Percentiles rank a stretch among this genome's conserved stretches.
These are phyloP conservation scores for Blastomyces percursus DNA, from an alignment of 2,329 filamentous ascomycete genomes.

Conservation along the genomic window DNA sequence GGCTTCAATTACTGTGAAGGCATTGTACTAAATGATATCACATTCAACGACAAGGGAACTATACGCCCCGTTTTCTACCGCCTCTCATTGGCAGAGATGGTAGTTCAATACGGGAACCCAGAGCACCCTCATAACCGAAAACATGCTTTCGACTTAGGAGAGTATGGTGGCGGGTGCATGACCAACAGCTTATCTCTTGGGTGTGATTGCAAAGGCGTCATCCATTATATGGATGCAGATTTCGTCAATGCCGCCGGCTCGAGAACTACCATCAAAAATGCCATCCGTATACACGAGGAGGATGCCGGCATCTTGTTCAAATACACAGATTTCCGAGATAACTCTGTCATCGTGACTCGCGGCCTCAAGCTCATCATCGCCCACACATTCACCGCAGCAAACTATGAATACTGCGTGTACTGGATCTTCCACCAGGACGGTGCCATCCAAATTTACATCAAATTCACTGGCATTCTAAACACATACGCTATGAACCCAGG, in stretches of 20 bases:
- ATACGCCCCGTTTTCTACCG: slow-evolving; percentile 76
- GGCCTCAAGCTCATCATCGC: slow-evolving; percentile 77
- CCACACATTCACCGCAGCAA: slow-evolving; percentile 88
- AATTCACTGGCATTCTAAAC: slow-evolving; percentile 85
- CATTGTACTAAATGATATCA: slow-evolving; percentile 80
- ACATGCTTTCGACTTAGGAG: slow-evolving; percentile 38
- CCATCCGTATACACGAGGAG: slow-evolving; percentile 91
- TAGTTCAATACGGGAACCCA: slow-evolving; percentile 58
- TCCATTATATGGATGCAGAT: slow-evolving; percentile 81
- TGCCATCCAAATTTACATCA: slow-evolving; percentile 82
- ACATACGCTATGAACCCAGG: slow-evolving; percentile 72
- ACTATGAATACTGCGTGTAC: slow-evolving; percentile 84
- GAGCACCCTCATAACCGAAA: slow-evolving; percentile 41
- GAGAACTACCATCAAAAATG: slow-evolving; percentile 78
- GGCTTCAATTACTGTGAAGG: slow-evolving; percentile 94
- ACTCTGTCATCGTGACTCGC: slow-evolving; percentile 74
- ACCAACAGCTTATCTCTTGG: slow-evolving; percentile 38
- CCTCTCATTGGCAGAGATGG: slow-evolving; percentile 84
- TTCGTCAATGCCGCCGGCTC: slow-evolving; percentile 69
- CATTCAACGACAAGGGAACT: slow-evolving; percentile 72
- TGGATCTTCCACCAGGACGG: slow-evolving; percentile 92
- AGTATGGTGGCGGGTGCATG: slow-evolving; percentile 41
- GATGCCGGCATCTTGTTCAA: slow-evolving; percentile 89
- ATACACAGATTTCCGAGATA: slow-evolving; percentile 85
- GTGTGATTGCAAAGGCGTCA: slow-evolving; percentile 66